Evolutionary conservation across 352 stramenopile genomes (phyloP).

Genomic region (Phytophthora sp.): DNA sequence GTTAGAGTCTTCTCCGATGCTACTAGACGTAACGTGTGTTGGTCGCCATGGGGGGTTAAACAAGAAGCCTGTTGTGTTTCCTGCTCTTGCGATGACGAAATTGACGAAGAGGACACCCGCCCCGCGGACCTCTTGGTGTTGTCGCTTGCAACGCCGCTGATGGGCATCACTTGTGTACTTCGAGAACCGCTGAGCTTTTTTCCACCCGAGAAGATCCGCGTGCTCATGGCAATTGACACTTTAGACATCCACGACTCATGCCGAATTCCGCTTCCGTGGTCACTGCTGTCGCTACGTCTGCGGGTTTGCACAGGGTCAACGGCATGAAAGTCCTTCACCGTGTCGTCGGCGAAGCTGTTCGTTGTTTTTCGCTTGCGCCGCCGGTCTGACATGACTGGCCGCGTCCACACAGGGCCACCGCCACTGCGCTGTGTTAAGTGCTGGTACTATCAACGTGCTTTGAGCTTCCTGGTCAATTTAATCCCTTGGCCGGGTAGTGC

Average conservation of each 20-base stretch:
- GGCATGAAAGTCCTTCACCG: conserved; percentile 45
- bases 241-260: conserved; percentile 76
- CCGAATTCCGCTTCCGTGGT: conserved; percentile 22
- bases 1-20: conserved; percentile 10
- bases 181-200: conserved; percentile 57
- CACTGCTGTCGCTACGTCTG: conserved; percentile 29
- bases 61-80: neutral
- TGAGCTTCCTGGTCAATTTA: conserved; percentile 15
- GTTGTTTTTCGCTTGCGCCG: conserved; percentile 40
- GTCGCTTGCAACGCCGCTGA: conserved; percentile 21
- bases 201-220: conserved; percentile 56
- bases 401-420: conserved; percentile 2
- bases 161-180: conserved; percentile 68
- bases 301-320: conserved; percentile 19
- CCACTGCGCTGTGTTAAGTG: conserved; percentile 1
- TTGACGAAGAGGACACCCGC: conserved; percentile 10
- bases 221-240: conserved; percentile 66
- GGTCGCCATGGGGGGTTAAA: neutral
- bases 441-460: neutral
- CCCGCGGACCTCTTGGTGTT: conserved; percentile 1
- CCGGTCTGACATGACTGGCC: conserved; percentile 44
- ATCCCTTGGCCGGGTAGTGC: conserved; percentile 1
- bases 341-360: conserved; percentile 28
- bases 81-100: neutral
- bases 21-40: conserved; percentile 4